Evolutionary conservation across 495 filamentous ascomycete species (phyloP).

Genomic region (Neurospora intermedia): DNA sequence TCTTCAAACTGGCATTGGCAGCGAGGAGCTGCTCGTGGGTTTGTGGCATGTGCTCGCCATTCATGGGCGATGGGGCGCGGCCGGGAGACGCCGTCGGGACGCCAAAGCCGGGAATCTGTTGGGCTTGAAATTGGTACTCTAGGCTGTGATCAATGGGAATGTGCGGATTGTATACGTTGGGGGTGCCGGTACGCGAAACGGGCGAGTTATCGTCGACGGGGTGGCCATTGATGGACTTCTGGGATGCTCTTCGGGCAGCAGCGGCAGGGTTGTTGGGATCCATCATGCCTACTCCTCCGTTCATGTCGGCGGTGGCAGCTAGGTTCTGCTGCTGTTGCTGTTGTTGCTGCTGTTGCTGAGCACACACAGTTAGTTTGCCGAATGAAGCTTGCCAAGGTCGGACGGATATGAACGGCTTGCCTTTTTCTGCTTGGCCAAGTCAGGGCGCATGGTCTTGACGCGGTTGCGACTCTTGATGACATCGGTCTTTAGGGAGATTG

Average conservation of each 20-base stretch:
- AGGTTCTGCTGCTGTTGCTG: slow-evolving; percentile 33
- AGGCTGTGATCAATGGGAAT: slow-evolving; percentile 60
- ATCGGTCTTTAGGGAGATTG: slow-evolving; percentile 96
- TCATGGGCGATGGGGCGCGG: slow-evolving; percentile 54
- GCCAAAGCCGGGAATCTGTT: slow-evolving; percentile 28
- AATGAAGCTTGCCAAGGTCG: background rate
- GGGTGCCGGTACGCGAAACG: slow-evolving; percentile 77
- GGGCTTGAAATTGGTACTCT: slow-evolving; percentile 49
- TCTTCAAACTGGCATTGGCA: slow-evolving; percentile 73
- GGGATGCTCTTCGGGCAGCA: slow-evolving; percentile 51
- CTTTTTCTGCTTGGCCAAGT: slow-evolving; percentile 81
- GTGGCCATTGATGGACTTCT: slow-evolving; percentile 59
- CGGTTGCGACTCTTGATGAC: slow-evolving; percentile 99
- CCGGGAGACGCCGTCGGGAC: slow-evolving; percentile 58
- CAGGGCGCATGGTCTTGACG: slow-evolving; percentile 72
- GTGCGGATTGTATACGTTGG: slow-evolving; percentile 51
- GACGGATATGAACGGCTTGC: slow-evolving; percentile 28
- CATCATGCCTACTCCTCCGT: slow-evolving; percentile 29
- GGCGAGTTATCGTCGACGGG: slow-evolving; percentile 77
- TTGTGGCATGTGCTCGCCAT: slow-evolving; percentile 61
- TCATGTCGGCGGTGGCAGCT: slow-evolving; percentile 45
- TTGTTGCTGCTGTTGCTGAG: slow-evolving; percentile 7
- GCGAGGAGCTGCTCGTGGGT: slow-evolving; percentile 71
- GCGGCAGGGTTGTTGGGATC: slow-evolving; percentile 31
- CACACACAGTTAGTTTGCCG: slow-evolving; percentile 3